A percentile compares a stretch with the other conserved stretches of the same genome.
These are phyloP conservation scores for Aspergillus taichungensis DNA, from an alignment of 495 filamentous ascomycete genomes.

Conservation along the genomic window DNA sequence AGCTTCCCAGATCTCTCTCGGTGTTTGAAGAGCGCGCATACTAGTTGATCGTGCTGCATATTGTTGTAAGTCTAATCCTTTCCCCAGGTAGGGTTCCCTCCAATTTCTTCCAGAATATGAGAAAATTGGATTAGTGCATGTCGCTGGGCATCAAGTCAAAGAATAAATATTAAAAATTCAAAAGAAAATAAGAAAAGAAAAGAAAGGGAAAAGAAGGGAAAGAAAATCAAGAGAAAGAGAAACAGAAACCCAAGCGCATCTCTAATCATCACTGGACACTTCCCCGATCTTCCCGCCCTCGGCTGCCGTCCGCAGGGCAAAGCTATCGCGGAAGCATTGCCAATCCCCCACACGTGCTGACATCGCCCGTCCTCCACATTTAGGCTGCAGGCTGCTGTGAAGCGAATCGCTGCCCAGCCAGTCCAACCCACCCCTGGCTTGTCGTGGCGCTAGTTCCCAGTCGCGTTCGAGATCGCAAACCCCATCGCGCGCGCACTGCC, in stretches of 20 bases:
- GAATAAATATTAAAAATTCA: slow-evolving; percentile 1
- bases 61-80: slow-evolving; percentile 11
- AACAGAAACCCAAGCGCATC: background rate
- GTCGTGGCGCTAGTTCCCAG: slow-evolving; percentile 22
- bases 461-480: slow-evolving; percentile 18
- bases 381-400: slow-evolving; percentile 38
- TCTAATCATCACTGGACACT: background rate
- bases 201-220: slow-evolving; percentile 5
- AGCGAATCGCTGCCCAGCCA: slow-evolving; percentile 39
- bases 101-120: background rate
- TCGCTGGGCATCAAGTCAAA: slow-evolving; percentile 17
- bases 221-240: slow-evolving; percentile 1
- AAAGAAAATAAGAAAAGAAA: slow-evolving; percentile 3
- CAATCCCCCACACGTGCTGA: slow-evolving; percentile 31
- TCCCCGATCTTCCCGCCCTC: slow-evolving; percentile 7
- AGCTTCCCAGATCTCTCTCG: slow-evolving; percentile 10
- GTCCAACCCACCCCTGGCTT: slow-evolving; percentile 11
- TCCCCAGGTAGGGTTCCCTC: slow-evolving; percentile 8
- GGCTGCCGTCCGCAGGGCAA: slow-evolving; percentile 29
- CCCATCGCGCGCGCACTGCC: slow-evolving; percentile 21
- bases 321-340: slow-evolving; percentile 25
- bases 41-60: slow-evolving; percentile 20
- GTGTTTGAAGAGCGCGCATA: slow-evolving; percentile 16
- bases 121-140: too few species aligned
- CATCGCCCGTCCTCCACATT: slow-evolving; percentile 14